Evolutionary conservation across 2,329 filamentous ascomycete genomes (phyloP), one percentile per base, ranked within the genome.

Genomic region (Neonectria magnoliae): DNA sequence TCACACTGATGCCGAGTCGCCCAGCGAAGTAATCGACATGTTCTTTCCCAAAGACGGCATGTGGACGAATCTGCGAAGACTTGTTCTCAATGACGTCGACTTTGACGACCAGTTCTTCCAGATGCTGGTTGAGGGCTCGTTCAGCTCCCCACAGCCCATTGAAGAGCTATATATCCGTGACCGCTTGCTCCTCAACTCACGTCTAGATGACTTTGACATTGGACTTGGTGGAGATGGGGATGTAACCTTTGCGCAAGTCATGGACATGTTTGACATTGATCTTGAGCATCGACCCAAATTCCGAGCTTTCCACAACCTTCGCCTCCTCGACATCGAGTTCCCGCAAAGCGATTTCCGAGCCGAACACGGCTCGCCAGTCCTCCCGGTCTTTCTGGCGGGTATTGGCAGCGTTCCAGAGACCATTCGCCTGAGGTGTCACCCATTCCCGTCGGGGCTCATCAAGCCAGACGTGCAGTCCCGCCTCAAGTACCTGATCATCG

Each of bases 51-150:
- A 13, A 3, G 16, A 29, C 5, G 11, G 6, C 31, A 16, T 38
- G 31, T 60, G 57, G 57, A 45, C 5, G 9, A 54, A 25, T 31
- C 25, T 60, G 31, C 29, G 51, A 1, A 55, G 29, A 6, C 22
- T 60, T n/a, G 38, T 60, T 5, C 42, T 60, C 11, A 44, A 60
- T 16, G 42, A 60, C 10, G n/a, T 22, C 29, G 50, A 60, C 50
- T 60, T 60, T 29, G 57, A 60, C 13, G 42, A 60, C 22, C 16
- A 55, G 4, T 60, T 60, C 27, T 44, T 45, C n/a, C 50, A 55
- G 31, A 20, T 54, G 41, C 6, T 60, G 20, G 50, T 31, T 13
- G 50, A 54, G 18, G 44, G 52, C 9, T 48, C 14, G 11, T 60
- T 60, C 16, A 16, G 16, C 3, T 22, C 22, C 2, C 29, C 47